Evolutionary conservation across 805 yeast species (phyloP), one percentile per base, ranked within the genome.

Genomic region (Candida caryicola): DNA sequence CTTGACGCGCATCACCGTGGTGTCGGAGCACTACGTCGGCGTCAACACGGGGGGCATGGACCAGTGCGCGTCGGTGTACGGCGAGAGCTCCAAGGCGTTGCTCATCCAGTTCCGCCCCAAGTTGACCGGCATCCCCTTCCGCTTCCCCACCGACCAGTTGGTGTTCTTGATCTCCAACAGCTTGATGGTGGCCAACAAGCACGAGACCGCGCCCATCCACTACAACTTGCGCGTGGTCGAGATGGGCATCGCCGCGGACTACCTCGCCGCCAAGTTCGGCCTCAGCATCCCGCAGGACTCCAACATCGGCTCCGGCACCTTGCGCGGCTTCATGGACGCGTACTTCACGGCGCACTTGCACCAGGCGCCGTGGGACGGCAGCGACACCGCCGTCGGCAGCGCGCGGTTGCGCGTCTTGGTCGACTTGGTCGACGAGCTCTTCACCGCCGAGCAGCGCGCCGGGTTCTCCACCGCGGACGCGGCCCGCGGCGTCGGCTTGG

Each of bases 41-140:
- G 84, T 82, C 36, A 82, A 79, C 55, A 78, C 82, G 25, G 90
- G 89, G n/a, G 88, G 89, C 28, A 76, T 82, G 84, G 89, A 82
- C 54, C 89, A 82, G 60, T 73, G 82, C 34, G 89, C 88, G 3
- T 76, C 84, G 0, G 71, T 83, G 17, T 81, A 74, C 46, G 88
- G 89, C 15, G 77, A 73, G 50, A 62, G 59, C 29, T 70, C 68
- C 41, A 76, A 82, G 45, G 82, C 82, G 1, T 59, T 82, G 38
- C 70, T 73, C 46, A 77, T 82, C 14, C 76, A 74, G 46, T 82
- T 82, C 61, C 69, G 71, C 43, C 89, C 90, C 2, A 55, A 66
- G 43, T 64, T 83, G 33, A 61, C 54, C 25, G 86, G 79, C 2
- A 62, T 70, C 23, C 75, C 85, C 10, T 68, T 79, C 53, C 57